Evolutionary conservation across 1,139 yeast species (phyloP).

Genomic region (Williopsis jadinii): DNA sequence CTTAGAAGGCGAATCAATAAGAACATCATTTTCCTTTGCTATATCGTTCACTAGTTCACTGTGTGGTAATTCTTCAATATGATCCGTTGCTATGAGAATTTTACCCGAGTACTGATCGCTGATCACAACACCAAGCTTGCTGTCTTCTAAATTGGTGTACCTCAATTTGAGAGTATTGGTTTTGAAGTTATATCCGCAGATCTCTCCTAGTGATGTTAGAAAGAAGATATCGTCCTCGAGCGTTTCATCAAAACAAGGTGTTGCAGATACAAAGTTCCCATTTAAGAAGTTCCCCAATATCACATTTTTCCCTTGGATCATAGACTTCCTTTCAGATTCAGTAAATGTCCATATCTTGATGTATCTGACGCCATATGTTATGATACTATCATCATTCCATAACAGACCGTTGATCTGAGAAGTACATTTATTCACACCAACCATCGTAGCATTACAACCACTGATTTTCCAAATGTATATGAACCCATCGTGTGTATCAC

Average conservation of each 20-base stretch:
- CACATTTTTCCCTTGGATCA: conserved; percentile 52
- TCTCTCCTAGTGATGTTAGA: conserved; percentile 36
- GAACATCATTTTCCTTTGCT: conserved; percentile 11
- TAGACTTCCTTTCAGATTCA: conserved; percentile 23
- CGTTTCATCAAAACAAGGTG: conserved; percentile 16
- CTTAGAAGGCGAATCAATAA: conserved; percentile 20
- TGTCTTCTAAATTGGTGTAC: conserved; percentile 6
- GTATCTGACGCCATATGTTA: conserved; percentile 55
- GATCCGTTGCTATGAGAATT: conserved; percentile 16
- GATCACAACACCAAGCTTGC: conserved; percentile 14
- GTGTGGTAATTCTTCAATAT: conserved; percentile 4
- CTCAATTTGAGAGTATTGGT: conserved; percentile 12
- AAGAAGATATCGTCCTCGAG: conserved; percentile 29
- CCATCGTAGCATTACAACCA: conserved; percentile 22
- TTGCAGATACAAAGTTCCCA: conserved; percentile 36
- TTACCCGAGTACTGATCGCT: conserved; percentile 8
- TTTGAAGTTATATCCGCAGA: conserved; percentile 21
- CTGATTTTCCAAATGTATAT: conserved; percentile 49
- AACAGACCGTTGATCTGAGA: conserved; percentile 44
- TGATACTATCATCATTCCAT: conserved; percentile 41
- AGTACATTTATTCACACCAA: conserved; percentile 54
- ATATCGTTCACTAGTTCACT: conserved; percentile 4
- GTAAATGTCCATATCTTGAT: conserved; percentile 52
- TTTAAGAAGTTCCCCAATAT: conserved; percentile 43
- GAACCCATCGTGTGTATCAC: conserved; percentile 59